Evolutionary conservation across 495 filamentous ascomycete genomes (phyloP).

Genomic region (Bombardia bombarda): DNA sequence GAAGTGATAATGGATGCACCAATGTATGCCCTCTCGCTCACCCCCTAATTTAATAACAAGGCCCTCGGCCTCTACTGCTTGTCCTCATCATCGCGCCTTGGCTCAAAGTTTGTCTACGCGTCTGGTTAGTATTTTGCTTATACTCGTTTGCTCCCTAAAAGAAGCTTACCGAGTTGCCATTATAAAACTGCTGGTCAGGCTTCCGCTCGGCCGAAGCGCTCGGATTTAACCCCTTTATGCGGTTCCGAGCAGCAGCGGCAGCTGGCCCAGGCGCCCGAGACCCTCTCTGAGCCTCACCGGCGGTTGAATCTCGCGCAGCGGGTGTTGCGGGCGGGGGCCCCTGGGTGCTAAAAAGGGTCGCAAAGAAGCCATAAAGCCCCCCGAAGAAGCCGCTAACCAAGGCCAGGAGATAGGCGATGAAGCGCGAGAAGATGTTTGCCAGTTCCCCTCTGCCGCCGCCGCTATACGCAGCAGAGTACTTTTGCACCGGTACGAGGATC

Average conservation of each 20-base stretch:
- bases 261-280: not conserved
- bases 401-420: slow-evolving; percentile 51
- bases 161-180: slow-evolving; percentile 72
- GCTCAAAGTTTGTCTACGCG: slow-evolving; percentile 75
- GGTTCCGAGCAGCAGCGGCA: not conserved
- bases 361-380: slow-evolving; percentile 20
- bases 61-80: slow-evolving; percentile 2
- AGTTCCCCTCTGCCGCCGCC: slow-evolving; percentile 18
- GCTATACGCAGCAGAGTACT: slow-evolving; percentile 54
- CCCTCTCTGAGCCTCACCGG: no score
- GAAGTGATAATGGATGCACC: no score
- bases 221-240: slow-evolving; percentile 21
- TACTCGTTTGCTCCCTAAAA: not conserved
- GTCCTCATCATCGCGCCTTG: slow-evolving; percentile 50
- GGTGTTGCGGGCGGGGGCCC: slow-evolving; percentile 3
- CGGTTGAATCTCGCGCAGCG: not conserved
- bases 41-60: not conserved
- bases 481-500: slow-evolving; percentile 58
- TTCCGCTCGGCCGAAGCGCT: slow-evolving; percentile 14
- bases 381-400: slow-evolving; percentile 22
- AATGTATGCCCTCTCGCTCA: no score
- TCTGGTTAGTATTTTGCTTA: no score
- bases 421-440: slow-evolving; percentile 39
- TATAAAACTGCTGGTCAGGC: slow-evolving; percentile 68
- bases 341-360: slow-evolving; percentile 19